phyloP scores from a whole-genome alignment of 2,329 filamentous ascomycete species.

The Teratosphaeria zuluensis region DNA sequence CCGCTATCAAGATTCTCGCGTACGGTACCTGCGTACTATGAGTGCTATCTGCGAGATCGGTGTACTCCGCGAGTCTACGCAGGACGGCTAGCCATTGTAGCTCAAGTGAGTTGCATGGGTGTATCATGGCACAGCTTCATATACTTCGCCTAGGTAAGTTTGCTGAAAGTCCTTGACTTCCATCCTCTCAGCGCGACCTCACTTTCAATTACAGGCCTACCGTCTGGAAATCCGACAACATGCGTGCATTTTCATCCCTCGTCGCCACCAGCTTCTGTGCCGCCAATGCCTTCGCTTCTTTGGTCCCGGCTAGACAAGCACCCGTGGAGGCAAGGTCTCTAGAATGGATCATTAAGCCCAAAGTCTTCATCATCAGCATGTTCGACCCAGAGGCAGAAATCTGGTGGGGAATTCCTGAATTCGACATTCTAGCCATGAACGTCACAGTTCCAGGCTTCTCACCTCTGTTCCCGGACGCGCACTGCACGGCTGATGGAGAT shows the following conservation, averaged over 20 bases:
- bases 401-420: constrained; percentile 23
- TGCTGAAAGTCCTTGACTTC: background rate
- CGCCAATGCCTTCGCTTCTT: background rate
- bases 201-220: background rate
- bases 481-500: constrained; percentile 51
- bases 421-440: constrained; percentile 26
- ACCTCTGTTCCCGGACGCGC: constrained; percentile 33
- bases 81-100: background rate
- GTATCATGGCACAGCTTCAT: background rate
- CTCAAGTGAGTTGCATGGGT: background rate
- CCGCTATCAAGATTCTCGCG: background rate
- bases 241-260: background rate
- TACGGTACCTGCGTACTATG: background rate
- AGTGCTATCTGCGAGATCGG: background rate
- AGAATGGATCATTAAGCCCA: constrained; percentile 39
- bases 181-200: background rate
- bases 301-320: background rate
- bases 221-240: background rate
- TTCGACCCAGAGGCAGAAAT: constrained; percentile 37
- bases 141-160: background rate
- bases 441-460: constrained; percentile 25
- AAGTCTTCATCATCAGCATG: constrained; percentile 55
- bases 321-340: constrained; percentile 8
- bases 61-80: background rate
- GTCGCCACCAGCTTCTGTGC: background rate